Percentiles rank a stretch among this genome's conserved stretches.
Conservation (phyloP, 352 stramenopile genomes). For the Globisporangium mamillatum region DNA sequence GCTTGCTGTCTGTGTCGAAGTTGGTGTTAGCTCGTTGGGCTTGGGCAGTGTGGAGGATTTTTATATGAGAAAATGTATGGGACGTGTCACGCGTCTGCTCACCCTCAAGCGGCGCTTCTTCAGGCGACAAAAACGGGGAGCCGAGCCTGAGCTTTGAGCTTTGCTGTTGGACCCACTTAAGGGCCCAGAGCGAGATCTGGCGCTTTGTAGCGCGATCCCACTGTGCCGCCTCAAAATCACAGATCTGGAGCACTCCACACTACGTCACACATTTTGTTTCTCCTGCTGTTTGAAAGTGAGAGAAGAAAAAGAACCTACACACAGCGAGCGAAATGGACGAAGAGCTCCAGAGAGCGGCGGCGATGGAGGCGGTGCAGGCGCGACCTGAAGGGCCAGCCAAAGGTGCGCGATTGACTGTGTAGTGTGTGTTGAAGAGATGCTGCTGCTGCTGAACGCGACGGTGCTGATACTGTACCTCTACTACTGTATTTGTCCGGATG, state of each 20-base stretch:
- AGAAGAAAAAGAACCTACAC: constrained; percentile 11
- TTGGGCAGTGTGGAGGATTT: not conserved
- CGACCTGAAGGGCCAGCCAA: constrained; percentile 20
- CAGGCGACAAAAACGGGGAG: constrained; percentile 11
- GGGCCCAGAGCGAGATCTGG: not conserved
- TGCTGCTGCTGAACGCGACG: not conserved
- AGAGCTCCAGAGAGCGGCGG: not conserved
- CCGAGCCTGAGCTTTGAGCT: not conserved
- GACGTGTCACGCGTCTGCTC: constrained; percentile 12
- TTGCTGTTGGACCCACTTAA: not conserved
- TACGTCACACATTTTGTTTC: constrained; percentile 5
- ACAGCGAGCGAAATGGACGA: constrained; percentile 4
- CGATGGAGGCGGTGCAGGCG: not conserved
- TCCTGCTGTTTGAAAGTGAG: not conserved
- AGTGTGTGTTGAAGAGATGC: not conserved
- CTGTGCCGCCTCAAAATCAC: not conserved
- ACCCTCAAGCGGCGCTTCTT: constrained; percentile 17
- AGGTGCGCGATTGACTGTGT: constrained; percentile 6
- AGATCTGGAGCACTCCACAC: not conserved
- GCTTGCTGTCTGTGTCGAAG: not conserved
- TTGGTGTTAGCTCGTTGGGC: not conserved
- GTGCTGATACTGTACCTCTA: not conserved
- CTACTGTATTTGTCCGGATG: not conserved
- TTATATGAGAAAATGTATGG: constrained; percentile 5
- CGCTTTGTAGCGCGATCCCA: not conserved